Base-by-base conservation (phyloP, 108 stramenopile genomes). In the Cyclotella kingstonii region DNA sequence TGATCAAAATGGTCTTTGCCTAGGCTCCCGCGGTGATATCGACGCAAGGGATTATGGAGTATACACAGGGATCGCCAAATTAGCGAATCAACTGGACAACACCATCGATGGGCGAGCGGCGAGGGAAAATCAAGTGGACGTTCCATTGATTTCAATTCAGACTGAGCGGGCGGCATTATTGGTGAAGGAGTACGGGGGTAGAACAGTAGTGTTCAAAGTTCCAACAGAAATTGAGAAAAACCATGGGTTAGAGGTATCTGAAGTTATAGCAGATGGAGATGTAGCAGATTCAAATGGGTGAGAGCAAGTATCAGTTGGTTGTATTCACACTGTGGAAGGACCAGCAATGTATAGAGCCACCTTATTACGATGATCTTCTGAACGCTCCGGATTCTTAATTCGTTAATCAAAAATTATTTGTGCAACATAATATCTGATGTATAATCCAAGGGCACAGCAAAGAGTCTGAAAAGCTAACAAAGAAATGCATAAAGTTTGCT, bases 401-500 rank as follows among this genome's bases (percentile, higher is more conserved):
- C n/a, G n/a, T n/a, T 54, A 55, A 42, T 83, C 81, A 76, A 91
- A 91, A 34, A 87, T 69, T 44, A 86, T 66, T 58, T 84, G 57
- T 8, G 90, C 83, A 45, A 91, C 38, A 54, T 82, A 71, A 48
- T 93, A 93, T 41, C 91, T 73, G 26, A 87, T 45, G 49, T 81
- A 80, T 11, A 93, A 76, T 12, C 84, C 91, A 59, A 90, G 61
- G 17, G 30, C 75, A 64, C 86, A 90, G 40, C 72, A 84, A 8
- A 81, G 17, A 1, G 69, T 55, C 65, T 99, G 98, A 11, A 99
- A 51, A 21, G 59, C 76, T 51, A 98, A 66, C 30, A 97, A 68
- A n/a, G 80, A 40, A 22, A 82, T 59, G 44, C 89, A 89, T 12
- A 98, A 59, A 2, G 68, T 66, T 41, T 73, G 56, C 79, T 99